These are phyloP conservation scores for Macadamia integrifolia DNA, from an alignment of 164 flowering plant genomes.

Conservation along the genomic window DNA sequence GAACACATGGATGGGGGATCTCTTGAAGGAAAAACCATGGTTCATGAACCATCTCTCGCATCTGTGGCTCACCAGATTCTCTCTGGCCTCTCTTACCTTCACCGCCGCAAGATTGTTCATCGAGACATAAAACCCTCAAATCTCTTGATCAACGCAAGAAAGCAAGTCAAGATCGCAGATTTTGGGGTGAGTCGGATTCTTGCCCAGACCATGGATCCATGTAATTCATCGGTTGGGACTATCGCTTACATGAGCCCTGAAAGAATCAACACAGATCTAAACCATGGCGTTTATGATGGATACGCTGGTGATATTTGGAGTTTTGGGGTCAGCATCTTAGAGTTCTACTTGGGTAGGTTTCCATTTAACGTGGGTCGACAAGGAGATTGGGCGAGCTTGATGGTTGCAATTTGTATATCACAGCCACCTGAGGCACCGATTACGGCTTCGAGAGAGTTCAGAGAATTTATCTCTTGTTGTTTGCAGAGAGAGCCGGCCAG, in stretches of 20 bases:
- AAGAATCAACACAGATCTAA: conserved; percentile 75
- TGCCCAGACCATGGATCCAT: conserved; percentile 77
- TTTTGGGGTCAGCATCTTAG: conserved; percentile 71
- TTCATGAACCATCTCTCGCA: conserved; percentile 44
- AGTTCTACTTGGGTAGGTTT: conserved; percentile 72
- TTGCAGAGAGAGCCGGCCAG: conserved; percentile 63
- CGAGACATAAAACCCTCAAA: conserved; percentile 84
- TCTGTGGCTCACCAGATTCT: conserved; percentile 54
- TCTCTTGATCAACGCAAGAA: conserved; percentile 44
- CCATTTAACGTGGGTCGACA: conserved; percentile 61
- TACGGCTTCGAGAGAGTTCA: conserved; percentile 58
- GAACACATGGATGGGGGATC: conserved; percentile 87
- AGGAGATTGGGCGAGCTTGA: conserved; percentile 91
- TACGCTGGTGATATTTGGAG: conserved; percentile 94
- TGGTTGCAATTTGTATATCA: conserved; percentile 79
- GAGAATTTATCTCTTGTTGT: conserved; percentile 60
- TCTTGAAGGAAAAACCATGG: conserved; percentile 46
- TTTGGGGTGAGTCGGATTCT: conserved; percentile 70
- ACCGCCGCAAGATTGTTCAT: conserved; percentile 64
- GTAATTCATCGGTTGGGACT: conserved; percentile 77
- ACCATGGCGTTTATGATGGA: conserved; percentile 69
- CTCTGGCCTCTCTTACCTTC: conserved; percentile 59
- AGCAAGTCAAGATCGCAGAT: conserved; percentile 73
- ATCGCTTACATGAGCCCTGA: conserved; percentile 93
- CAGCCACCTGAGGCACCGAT: conserved; percentile 79